phyloP scores from a whole-genome alignment of 1,284 basidiomycete species.

The Rhodofomes roseus region DNA sequence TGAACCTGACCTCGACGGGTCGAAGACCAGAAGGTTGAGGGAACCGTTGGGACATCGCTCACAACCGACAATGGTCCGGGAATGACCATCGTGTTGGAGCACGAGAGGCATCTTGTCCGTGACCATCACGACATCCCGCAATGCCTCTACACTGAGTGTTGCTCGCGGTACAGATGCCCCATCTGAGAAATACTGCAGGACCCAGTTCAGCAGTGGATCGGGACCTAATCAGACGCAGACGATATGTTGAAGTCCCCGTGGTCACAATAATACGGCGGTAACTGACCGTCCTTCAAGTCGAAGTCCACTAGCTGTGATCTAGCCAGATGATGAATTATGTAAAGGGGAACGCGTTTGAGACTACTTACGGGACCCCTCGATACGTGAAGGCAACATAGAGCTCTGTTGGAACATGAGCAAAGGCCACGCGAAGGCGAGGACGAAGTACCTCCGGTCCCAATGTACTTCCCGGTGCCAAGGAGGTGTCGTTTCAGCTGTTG shows the following conservation, averaged over 20 bases:
- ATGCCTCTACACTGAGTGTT: constrained; percentile 42
- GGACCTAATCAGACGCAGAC: constrained; percentile 30
- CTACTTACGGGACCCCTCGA: constrained; percentile 73
- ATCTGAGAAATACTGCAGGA: constrained; percentile 61
- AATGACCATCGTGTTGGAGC: constrained; percentile 80
- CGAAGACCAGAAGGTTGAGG: constrained; percentile 69
- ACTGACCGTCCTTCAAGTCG: constrained; percentile 40
- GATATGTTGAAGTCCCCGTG: not conserved
- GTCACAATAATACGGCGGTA: not conserved
- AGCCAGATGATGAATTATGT: not conserved
- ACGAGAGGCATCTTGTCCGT: constrained; percentile 75
- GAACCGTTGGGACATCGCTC: constrained; percentile 58
- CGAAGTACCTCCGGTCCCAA: constrained; percentile 68
- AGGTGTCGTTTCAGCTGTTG: constrained; percentile 55
- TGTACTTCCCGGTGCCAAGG: constrained; percentile 67
- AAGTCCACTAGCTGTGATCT: constrained; percentile 69
- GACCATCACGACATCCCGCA: constrained; percentile 47
- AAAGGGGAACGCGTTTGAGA: not conserved
- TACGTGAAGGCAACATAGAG: constrained; percentile 66
- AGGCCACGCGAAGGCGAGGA: not conserved
- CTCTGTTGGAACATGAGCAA: constrained; percentile 34
- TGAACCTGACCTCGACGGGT: constrained; percentile 76
- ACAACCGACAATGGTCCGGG: constrained; percentile 80
- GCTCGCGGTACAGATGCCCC: constrained; percentile 19
- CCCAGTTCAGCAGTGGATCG: constrained; percentile 54